Percentiles rank a stretch among this genome's conserved stretches.
Evolutionary conservation across 176 grass and related monocot species (phyloP).

Genomic region (Aegilops bicornis): DNA sequence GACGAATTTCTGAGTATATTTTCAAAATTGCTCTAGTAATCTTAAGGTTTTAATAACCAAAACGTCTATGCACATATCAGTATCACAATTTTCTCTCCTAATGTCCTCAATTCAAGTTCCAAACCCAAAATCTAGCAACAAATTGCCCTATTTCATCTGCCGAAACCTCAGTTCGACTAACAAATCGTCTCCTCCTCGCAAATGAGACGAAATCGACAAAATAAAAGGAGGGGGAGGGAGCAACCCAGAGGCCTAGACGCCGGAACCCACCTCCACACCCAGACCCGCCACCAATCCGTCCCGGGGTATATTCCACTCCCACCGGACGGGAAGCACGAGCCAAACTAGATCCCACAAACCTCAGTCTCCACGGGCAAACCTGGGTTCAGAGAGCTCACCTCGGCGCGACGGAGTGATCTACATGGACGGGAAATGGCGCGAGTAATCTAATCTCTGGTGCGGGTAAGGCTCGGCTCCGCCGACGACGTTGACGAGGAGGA

Average conservation of each 20-base stretch:
- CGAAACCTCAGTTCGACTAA: background rate
- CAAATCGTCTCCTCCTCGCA: background rate
- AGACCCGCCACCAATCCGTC: background rate
- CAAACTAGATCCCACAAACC: constrained; percentile 1
- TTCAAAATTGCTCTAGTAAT: background rate
- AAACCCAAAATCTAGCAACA: background rate
- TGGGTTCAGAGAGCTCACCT: background rate
- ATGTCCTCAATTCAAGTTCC: background rate
- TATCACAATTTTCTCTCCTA: background rate
- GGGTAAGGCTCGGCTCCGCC: background rate
- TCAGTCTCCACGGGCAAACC: background rate
- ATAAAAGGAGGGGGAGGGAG: background rate
- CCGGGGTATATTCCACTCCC: background rate
- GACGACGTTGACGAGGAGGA: constrained; percentile 3
- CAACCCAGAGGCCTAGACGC: background rate
- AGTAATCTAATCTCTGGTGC: background rate
- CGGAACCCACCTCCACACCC: background rate
- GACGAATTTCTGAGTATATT: background rate
- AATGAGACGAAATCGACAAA: background rate
- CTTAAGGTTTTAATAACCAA: background rate
- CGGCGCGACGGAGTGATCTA: background rate
- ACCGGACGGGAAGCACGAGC: background rate
- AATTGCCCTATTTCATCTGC: background rate
- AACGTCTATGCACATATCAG: background rate
- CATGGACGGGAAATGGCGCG: background rate